Evolutionary conservation across 768 basidiomycete species (phyloP).

Genomic region (Rhizopogon vesiculosus): DNA sequence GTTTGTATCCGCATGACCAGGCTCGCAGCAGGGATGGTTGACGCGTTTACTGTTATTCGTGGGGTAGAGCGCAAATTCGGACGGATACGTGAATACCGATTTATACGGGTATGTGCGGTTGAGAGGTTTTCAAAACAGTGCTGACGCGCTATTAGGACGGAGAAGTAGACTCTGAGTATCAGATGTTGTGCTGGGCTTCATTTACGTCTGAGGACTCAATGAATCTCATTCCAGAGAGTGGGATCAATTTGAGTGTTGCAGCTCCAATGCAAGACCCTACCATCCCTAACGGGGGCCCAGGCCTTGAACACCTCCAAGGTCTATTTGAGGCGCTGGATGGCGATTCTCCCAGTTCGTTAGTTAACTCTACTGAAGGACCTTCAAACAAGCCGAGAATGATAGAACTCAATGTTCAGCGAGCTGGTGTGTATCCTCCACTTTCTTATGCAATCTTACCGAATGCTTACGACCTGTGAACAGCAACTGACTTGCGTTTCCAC

Average conservation of each 20-base stretch:
- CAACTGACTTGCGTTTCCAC: constrained; percentile 15
- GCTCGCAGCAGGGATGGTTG: constrained; percentile 39
- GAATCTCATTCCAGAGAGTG: constrained; percentile 28
- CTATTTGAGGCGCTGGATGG: constrained; percentile 18
- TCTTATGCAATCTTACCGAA: not conserved
- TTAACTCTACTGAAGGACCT: constrained; percentile 2
- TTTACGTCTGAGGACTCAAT: constrained; percentile 43
- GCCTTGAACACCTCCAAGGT: constrained; percentile 24
- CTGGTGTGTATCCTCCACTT: constrained; percentile 15
- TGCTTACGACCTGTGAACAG: constrained; percentile 7
- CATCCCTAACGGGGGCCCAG: constrained; percentile 26
- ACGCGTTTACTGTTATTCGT: constrained; percentile 48
- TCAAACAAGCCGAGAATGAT: constrained; percentile 1
- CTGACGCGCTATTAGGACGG: constrained; percentile 34
- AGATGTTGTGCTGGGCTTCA: constrained; percentile 35
- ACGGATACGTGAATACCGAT: constrained; percentile 31
- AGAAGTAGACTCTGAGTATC: constrained; percentile 40
- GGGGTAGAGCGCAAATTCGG: constrained; percentile 55
- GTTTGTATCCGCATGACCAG: constrained; percentile 37
- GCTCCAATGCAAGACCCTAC: constrained; percentile 17
- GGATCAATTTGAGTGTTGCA: constrained; percentile 25
- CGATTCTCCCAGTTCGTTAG: not conserved
- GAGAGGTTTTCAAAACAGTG: not conserved
- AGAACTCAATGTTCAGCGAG: constrained; percentile 15
- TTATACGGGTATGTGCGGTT: not conserved